Percentiles rank a stretch among this genome's conserved stretches.
phyloP scores from a whole-genome alignment of 495 filamentous ascomycete genomes.

The Chaetomidium leptoderma region DNA sequence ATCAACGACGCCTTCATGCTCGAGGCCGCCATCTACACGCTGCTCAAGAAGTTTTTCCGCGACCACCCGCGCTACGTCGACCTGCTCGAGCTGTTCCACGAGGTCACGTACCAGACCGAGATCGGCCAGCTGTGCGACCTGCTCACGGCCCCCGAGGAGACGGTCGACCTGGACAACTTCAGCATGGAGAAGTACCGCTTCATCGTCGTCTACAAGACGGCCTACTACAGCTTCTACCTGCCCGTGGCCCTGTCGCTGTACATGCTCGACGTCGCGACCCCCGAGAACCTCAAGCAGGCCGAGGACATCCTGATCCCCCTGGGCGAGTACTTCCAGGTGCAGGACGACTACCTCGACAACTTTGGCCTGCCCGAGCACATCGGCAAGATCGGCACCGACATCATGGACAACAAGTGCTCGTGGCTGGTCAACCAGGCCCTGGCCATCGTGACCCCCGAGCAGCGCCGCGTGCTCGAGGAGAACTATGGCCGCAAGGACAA shows the following conservation, averaged over 20 bases:
- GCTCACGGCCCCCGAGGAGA: conserved; percentile 91
- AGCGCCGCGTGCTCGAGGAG: conserved; percentile 73
- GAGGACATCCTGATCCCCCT: conserved; percentile 95
- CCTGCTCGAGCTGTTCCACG: conserved; percentile 92
- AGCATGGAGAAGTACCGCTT: conserved; percentile 91
- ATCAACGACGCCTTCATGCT: conserved; percentile 99
- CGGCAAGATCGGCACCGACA: conserved; percentile 98
- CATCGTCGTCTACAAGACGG: conserved; percentile 99
- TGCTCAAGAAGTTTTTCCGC: conserved; percentile 91
- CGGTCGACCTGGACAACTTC: conserved; percentile 87
- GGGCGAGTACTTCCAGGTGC: conserved; percentile 97
- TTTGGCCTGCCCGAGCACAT: conserved; percentile 86
- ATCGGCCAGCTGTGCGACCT: conserved; percentile 91
- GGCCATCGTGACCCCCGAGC: conserved; percentile 66
- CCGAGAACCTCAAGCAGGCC: conserved; percentile 76
- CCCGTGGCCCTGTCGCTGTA: conserved; percentile 88
- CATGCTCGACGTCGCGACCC: conserved; percentile 74
- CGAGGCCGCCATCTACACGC: conserved; percentile 80
- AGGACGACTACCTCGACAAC: conserved; percentile 98
- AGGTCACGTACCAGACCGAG: conserved; percentile 87
- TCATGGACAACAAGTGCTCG: conserved; percentile 98
- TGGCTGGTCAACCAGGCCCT: conserved; percentile 96
- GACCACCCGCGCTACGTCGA: conserved; percentile 81
- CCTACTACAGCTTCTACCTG: conserved; percentile 98
- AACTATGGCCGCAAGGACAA: conserved; percentile 89